Percentiles rank a stretch among this genome's conserved stretches.
These are phyloP conservation scores for Pseudonitzschia multistriata DNA, from an alignment of 108 stramenopile genomes.

Conservation along the genomic window DNA sequence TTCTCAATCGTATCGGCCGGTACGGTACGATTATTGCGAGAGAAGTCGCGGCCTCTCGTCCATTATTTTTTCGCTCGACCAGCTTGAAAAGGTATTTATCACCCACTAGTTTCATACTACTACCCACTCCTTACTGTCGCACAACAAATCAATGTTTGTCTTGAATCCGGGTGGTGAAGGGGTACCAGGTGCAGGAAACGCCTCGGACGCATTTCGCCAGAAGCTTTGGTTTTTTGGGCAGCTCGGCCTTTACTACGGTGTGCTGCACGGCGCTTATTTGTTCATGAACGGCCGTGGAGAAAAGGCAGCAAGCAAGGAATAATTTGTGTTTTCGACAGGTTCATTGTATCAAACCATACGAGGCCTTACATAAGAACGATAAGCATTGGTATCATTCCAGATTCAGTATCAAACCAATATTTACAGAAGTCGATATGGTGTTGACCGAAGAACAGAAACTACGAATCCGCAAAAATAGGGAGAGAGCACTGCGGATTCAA, in stretches of 20 bases:
- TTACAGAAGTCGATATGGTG: constrained; percentile 29
- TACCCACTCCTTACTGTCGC: too few species aligned
- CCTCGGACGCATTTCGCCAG: constrained; percentile 39
- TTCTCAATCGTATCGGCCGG: too few species aligned
- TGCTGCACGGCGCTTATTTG: constrained; percentile 66
- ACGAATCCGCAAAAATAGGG: constrained; percentile 70
- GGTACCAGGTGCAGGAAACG: constrained; percentile 32
- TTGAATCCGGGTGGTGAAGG: constrained; percentile 62
- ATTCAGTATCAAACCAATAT: background rate
- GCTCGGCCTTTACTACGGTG: constrained; percentile 67
- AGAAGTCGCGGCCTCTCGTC: too few species aligned
- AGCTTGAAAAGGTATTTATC: too few species aligned
- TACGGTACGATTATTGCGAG: too few species aligned
- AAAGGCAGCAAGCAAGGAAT: constrained; percentile 22
- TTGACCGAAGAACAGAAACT: constrained; percentile 75
- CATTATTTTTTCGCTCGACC: too few species aligned
- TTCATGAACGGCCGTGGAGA: constrained; percentile 54
- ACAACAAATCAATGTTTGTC: constrained; percentile 72
- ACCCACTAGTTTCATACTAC: background rate
- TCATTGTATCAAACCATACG: background rate
- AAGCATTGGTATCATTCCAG: background rate
- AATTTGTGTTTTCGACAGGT: background rate
- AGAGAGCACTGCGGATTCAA: constrained; percentile 67
- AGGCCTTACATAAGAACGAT: background rate
- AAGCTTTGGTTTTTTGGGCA: constrained; percentile 73